phyloP scores from a whole-genome alignment of 192 early-diverging fungal genomes.

The Globomyces pollinis-pini region DNA sequence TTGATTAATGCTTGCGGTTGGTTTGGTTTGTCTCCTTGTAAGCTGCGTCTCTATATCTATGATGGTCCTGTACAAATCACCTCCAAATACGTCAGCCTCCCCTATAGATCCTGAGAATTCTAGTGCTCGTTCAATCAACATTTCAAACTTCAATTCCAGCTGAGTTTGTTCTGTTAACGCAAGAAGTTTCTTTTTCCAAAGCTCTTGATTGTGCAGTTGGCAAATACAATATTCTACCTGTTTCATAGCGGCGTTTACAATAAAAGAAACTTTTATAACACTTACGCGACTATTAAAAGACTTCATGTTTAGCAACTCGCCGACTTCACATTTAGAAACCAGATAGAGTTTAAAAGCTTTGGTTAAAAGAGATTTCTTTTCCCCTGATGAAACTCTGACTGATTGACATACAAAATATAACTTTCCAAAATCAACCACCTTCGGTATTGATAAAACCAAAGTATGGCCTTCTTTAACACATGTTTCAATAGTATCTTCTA shows the following conservation, averaged over 20 bases:
- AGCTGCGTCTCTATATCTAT: conserved; percentile 6
- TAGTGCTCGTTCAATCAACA: conserved; percentile 1
- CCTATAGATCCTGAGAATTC: conserved; percentile 2
- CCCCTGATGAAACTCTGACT: too few species aligned
- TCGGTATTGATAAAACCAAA: too few species aligned
- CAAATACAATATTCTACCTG: neutral
- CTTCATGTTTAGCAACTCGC: neutral
- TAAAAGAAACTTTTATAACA: neutral
- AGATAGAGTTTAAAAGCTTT: conserved; percentile 2
- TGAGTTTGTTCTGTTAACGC: neutral
- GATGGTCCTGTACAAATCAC: conserved; percentile 14
- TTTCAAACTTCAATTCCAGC: conserved; percentile 1
- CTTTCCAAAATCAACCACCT: too few species aligned
- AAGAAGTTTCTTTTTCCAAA: neutral
- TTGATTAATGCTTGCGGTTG: neutral
- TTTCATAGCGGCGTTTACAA: neutral
- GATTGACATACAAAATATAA: too few species aligned
- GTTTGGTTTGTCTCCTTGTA: neutral
- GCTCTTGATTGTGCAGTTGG: conserved; percentile 10
- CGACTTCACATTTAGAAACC: neutral
- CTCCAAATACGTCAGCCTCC: conserved; percentile 18
- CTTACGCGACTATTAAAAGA: neutral
- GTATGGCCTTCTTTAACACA: too few species aligned
- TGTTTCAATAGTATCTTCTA: neutral
- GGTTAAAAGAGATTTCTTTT: neutral